A percentile compares a stretch with the other conserved stretches of the same genome.
These are phyloP conservation scores for Lathyrus sativus DNA, from an alignment of 306 rosid genomes.

Conservation along the genomic window DNA sequence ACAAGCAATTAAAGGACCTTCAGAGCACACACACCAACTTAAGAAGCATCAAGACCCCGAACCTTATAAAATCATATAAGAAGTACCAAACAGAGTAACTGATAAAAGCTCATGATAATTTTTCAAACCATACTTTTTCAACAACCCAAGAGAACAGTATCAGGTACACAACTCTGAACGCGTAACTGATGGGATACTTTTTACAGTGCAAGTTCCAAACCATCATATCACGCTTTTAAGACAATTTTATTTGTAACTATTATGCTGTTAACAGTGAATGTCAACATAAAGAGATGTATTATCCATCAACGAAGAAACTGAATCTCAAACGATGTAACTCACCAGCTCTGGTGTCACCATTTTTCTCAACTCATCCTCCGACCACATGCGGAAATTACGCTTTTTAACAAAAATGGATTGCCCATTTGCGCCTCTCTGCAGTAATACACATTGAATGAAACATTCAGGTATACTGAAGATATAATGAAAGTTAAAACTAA, in stretches of 20 bases:
- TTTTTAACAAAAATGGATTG: constrained; percentile 81
- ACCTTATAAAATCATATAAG: constrained; percentile 16
- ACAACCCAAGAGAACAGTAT: constrained; percentile 16
- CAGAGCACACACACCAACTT: constrained; percentile 20
- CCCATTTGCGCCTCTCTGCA: constrained; percentile 79
- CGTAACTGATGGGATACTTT: constrained; percentile 4
- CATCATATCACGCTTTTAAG: constrained; percentile 1
- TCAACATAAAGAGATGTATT: constrained; percentile 24
- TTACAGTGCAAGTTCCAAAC: constrained; percentile 11
- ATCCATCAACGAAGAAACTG: constrained; percentile 30
- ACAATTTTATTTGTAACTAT: constrained; percentile 21
- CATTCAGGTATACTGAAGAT: constrained; percentile 39
- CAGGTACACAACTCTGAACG: constrained; percentile 16
- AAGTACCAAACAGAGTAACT: not conserved
- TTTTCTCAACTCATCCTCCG: constrained; percentile 78
- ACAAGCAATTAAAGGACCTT: constrained; percentile 12
- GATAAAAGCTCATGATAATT: not conserved
- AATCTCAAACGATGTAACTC: constrained; percentile 44
- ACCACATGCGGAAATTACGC: constrained; percentile 78
- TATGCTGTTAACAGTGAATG: constrained; percentile 16
- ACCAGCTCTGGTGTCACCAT: constrained; percentile 96
- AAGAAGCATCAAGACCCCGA: constrained; percentile 27
- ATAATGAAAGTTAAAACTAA: not conserved
- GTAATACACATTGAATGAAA: constrained; percentile 41
- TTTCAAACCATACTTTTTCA: constrained; percentile 6